phyloP scores from a whole-genome alignment of 805 yeast genomes.

The Yarrowia sp. region DNA sequence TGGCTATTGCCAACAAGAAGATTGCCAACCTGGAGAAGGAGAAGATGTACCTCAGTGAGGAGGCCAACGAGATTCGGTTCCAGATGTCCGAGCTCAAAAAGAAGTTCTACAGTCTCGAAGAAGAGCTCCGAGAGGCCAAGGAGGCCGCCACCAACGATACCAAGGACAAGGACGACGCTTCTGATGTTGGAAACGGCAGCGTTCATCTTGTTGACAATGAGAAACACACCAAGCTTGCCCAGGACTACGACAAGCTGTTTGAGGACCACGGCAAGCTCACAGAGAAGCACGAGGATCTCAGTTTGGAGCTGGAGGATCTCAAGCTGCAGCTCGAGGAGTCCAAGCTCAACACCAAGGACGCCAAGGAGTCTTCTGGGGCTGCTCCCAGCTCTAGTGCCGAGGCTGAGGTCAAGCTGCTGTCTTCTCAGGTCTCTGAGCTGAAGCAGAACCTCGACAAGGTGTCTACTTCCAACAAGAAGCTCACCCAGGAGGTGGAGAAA shows the following conservation, averaged over 20 bases:
- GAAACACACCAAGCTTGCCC: slow-evolving; percentile 37
- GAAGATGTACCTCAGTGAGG: slow-evolving; percentile 44
- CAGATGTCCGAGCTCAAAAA: slow-evolving; percentile 38
- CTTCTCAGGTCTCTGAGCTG: slow-evolving; percentile 24
- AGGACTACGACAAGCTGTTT: slow-evolving; percentile 31
- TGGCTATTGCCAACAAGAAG: slow-evolving; percentile 29
- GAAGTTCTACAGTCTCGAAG: slow-evolving; percentile 31
- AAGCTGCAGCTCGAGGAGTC: slow-evolving; percentile 28
- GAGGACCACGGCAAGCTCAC: slow-evolving; percentile 34
- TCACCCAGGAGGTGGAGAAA: slow-evolving; percentile 44
- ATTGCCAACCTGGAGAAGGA: slow-evolving; percentile 46
- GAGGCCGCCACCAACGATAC: slow-evolving; percentile 32
- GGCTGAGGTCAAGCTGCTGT: slow-evolving; percentile 23
- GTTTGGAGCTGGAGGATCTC: slow-evolving; percentile 26
- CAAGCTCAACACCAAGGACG: slow-evolving; percentile 8
- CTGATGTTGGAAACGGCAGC: slow-evolving; percentile 43
- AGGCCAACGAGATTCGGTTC: slow-evolving; percentile 44
- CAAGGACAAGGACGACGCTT: neutral
- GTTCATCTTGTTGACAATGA: slow-evolving; percentile 48
- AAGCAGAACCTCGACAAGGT: slow-evolving; percentile 24
- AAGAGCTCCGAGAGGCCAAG: slow-evolving; percentile 34
- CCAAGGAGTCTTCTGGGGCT: neutral
- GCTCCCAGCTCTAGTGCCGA: slow-evolving; percentile 23
- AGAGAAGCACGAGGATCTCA: slow-evolving; percentile 27
- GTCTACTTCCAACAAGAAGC: slow-evolving; percentile 16